These are phyloP conservation scores for Steccherinum ochraceum DNA, from an alignment of 768 basidiomycete species.

Conservation along the genomic window DNA sequence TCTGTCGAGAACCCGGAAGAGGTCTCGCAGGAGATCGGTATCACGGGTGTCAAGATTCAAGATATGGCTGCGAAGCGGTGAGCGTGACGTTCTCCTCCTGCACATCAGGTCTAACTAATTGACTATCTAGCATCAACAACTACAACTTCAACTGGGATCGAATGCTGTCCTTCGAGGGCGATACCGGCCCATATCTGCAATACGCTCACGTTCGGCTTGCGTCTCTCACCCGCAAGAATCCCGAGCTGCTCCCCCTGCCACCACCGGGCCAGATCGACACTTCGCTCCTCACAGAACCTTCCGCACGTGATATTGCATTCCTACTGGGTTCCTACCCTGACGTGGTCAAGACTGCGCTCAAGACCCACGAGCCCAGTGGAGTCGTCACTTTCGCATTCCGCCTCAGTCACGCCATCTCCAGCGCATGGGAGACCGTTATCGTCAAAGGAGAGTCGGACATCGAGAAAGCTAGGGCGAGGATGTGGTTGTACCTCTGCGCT, in stretches of 20 bases:
- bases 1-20: slow-evolving; percentile 82
- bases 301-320: slow-evolving; percentile 80
- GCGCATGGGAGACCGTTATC: slow-evolving; percentile 86
- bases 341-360: slow-evolving; percentile 79
- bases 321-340: slow-evolving; percentile 90
- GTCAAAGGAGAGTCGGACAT: slow-evolving; percentile 78
- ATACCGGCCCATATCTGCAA: slow-evolving; percentile 93
- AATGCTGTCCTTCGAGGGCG: slow-evolving; percentile 94
- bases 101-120: slow-evolving; percentile 6
- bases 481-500: slow-evolving; percentile 87
- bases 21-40: slow-evolving; percentile 79
- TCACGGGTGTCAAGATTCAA: slow-evolving; percentile 96
- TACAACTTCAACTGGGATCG: slow-evolving; percentile 93
- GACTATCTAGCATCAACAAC: slow-evolving; percentile 83
- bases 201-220: slow-evolving; percentile 92
- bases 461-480: slow-evolving; percentile 72
- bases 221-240: slow-evolving; percentile 90
- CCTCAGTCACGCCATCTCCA: slow-evolving; percentile 81
- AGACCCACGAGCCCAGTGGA: slow-evolving; percentile 82
- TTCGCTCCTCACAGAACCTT: slow-evolving; percentile 59
- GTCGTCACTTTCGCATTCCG: slow-evolving; percentile 89
- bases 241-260: slow-evolving; percentile 75
- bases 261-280: slow-evolving; percentile 62
- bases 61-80: slow-evolving; percentile 94
- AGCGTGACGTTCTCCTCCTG: slow-evolving; percentile 18